A percentile compares a stretch with the other conserved stretches of the same genome.
Conservation (phyloP, 306 rosid species). For the Trifolium repens region DNA sequence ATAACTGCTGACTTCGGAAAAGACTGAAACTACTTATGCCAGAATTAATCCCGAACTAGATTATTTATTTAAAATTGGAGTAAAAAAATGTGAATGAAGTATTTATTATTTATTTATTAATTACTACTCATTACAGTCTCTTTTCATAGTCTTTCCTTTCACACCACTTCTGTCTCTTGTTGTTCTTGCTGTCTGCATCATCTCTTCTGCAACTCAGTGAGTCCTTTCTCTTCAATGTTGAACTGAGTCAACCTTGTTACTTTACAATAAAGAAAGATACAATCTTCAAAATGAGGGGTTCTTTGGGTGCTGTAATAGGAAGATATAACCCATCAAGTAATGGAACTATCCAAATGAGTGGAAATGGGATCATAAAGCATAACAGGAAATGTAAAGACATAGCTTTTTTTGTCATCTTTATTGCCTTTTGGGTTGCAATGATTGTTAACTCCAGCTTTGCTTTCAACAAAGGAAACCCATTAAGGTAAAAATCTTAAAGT, state of each 20-base stretch:
- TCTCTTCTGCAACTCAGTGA: conserved; percentile 4
- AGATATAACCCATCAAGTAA: conserved; percentile 78
- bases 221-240: conserved; percentile 7
- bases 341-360: conserved; percentile 70
- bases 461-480: conserved; percentile 89
- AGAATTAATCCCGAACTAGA: too few species aligned
- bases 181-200: conserved; percentile 9
- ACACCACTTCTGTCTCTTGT: conserved; percentile 46
- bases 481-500: conserved; percentile 57
- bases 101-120: too few species aligned
- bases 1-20: too few species aligned
- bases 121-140: conserved; percentile 7
- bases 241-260: conserved; percentile 39
- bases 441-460: conserved; percentile 99
- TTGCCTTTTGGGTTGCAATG: conserved; percentile 93
- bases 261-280: background rate
- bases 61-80: too few species aligned
- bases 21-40: too few species aligned
- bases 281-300: conserved; percentile 75
- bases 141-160: conserved; percentile 33
- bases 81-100: too few species aligned
- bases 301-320: conserved; percentile 87
- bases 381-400: conserved; percentile 90
- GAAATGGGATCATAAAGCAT: conserved; percentile 70
- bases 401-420: conserved; percentile 66